Conservation (phyloP, 768 basidiomycete species). For the Agrocybe pediades region DNA sequence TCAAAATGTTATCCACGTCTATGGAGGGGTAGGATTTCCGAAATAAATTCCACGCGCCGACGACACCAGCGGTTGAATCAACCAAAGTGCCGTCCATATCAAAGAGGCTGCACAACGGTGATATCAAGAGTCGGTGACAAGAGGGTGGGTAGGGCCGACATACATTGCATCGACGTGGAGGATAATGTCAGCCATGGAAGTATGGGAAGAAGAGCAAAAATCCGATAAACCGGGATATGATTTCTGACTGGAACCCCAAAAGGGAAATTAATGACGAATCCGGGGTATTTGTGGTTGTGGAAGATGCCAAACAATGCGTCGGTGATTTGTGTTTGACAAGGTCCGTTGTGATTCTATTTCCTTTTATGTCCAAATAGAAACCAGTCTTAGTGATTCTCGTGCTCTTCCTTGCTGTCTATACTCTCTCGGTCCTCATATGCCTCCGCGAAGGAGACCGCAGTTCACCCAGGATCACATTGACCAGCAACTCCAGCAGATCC, state of each 20-base stretch:
- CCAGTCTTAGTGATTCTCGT: conserved; percentile 8
- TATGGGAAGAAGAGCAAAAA: conserved; percentile 6
- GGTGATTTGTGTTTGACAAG: conserved; percentile 21
- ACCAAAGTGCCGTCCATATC: conserved; percentile 86
- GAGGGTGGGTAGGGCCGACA: conserved; percentile 18
- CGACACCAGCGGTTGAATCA: conserved; percentile 82
- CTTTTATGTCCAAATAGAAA: conserved; percentile 18
- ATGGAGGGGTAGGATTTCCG: conserved; percentile 66
- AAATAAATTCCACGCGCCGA: conserved; percentile 84
- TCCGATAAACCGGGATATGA: conserved; percentile 10
- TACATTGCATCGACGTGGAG: conserved; percentile 48
- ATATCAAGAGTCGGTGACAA: conserved; percentile 20
- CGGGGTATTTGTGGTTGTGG: conserved; percentile 36
- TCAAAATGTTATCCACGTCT: conserved; percentile 61
- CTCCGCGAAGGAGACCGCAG: conserved; percentile 71
- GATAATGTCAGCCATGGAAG: conserved; percentile 34
- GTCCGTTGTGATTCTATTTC: conserved; percentile 20
- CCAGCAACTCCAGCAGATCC: conserved; percentile 89
- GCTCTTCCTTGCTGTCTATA: conserved; percentile 9
- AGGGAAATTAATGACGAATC: conserved; percentile 10
- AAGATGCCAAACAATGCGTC: conserved; percentile 39
- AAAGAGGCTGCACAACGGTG: conserved; percentile 51
- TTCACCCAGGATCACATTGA: conserved; percentile 87
- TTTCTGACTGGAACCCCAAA: conserved; percentile 8
- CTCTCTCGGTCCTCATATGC: conserved; percentile 51